Evolutionary conservation across 257 asterid species (phyloP).

Genomic region (Przewalskia tangutica): DNA sequence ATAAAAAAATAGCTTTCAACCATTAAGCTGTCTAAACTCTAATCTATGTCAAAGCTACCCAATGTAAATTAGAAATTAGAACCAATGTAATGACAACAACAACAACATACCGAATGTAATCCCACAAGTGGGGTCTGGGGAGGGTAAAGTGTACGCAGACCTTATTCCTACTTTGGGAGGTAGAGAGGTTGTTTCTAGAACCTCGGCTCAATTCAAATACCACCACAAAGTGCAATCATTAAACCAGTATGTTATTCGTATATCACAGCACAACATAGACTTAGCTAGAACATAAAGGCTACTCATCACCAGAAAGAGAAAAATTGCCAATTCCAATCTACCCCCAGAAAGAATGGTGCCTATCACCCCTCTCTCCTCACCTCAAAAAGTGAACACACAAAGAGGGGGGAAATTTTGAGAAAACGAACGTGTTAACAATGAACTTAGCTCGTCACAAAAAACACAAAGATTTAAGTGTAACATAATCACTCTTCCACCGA

Average conservation of each 20-base stretch:
- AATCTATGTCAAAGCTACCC: background rate
- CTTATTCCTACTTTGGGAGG: no score
- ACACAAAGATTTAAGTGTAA: background rate
- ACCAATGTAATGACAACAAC: background rate
- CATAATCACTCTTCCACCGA: background rate
- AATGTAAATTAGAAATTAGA: background rate
- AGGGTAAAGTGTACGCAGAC: no score
- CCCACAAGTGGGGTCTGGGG: no score
- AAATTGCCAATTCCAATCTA: background rate
- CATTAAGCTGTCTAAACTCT: background rate
- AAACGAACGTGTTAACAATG: background rate
- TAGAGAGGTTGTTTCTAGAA: no score
- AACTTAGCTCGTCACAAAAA: background rate
- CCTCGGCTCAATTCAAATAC: background rate
- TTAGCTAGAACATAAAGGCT: background rate
- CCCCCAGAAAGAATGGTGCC: background rate
- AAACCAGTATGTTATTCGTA: background rate
- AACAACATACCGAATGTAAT: background rate
- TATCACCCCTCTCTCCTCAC: background rate
- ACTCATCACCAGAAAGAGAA: background rate
- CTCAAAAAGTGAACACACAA: background rate
- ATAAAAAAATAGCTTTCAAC: background rate
- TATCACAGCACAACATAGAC: background rate
- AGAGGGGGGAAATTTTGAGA: background rate
- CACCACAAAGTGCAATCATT: background rate